Percentiles rank a stretch among this genome's conserved stretches.
These are phyloP conservation scores for Aspergillus unguis DNA, from an alignment of 2,329 filamentous ascomycete species.

Conservation along the genomic window DNA sequence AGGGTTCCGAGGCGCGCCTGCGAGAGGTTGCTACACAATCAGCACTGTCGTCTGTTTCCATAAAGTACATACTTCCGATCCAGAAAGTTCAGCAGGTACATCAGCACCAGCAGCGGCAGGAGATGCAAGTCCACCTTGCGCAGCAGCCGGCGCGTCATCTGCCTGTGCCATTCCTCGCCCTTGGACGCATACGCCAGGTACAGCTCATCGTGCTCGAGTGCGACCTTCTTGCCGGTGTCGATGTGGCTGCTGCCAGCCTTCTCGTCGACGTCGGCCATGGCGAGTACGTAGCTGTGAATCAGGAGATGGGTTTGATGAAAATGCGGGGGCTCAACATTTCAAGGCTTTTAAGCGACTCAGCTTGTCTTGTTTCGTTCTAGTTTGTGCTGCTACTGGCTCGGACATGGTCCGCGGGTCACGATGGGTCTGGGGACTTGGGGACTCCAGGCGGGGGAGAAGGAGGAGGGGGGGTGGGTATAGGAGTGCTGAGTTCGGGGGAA, in stretches of 20 bases:
- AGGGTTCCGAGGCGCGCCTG: slow-evolving; percentile 55
- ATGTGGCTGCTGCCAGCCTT: slow-evolving; percentile 1
- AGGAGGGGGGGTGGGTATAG: neutral
- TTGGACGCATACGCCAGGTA: slow-evolving; percentile 27
- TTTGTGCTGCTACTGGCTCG: neutral
- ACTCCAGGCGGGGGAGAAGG: neutral
- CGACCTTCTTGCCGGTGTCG: neutral
- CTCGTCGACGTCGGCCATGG: slow-evolving; percentile 8
- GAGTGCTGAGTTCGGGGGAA: neutral
- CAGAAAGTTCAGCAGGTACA: slow-evolving; percentile 33
- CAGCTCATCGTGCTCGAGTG: slow-evolving; percentile 23
- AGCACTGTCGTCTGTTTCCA: neutral
- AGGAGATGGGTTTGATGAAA: neutral
- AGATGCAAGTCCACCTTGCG: slow-evolving; percentile 30
- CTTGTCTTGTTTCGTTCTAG: neutral
- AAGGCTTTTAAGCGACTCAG: slow-evolving; percentile 1
- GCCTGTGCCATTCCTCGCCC: slow-evolving; percentile 25
- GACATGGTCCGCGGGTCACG: neutral
- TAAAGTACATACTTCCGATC: slow-evolving; percentile 26
- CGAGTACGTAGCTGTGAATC: neutral
- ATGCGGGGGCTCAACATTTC: neutral
- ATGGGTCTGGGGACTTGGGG: too few relatives aligned
- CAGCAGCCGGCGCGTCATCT: slow-evolving; percentile 23
- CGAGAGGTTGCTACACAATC: slow-evolving; percentile 44
- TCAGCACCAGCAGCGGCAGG: slow-evolving; percentile 28